Conservation (phyloP, 805 yeast species). For the Lipomyces starkeyi region DNA sequence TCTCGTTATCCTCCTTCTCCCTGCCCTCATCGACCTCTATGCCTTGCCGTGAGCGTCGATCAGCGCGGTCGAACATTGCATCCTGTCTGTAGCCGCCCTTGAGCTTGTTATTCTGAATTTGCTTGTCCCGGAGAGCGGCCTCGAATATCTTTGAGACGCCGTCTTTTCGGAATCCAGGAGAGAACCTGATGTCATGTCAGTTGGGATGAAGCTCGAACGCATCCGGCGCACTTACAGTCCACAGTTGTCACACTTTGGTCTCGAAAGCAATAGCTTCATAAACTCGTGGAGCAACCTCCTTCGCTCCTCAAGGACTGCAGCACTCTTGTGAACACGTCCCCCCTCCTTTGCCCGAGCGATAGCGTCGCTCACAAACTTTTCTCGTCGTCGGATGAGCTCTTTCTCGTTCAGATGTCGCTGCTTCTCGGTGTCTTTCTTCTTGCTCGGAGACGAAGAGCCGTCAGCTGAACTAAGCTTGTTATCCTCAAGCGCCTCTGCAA, state of each 20-base stretch:
- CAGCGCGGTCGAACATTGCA: constrained; percentile 56
- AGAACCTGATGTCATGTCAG: constrained; percentile 49
- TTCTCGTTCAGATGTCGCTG: constrained; percentile 49
- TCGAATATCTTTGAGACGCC: constrained; percentile 94
- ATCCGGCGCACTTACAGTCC: constrained; percentile 61
- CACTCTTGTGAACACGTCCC: constrained; percentile 70
- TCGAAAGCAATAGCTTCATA: constrained; percentile 70
- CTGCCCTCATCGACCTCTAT: constrained; percentile 15
- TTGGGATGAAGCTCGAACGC: not conserved
- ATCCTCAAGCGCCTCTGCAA: constrained; percentile 52
- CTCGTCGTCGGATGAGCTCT: constrained; percentile 61
- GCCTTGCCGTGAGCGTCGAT: constrained; percentile 19
- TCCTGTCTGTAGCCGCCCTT: constrained; percentile 79
- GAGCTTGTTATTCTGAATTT: constrained; percentile 76
- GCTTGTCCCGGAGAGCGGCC: constrained; percentile 81
- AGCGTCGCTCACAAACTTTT: constrained; percentile 69
- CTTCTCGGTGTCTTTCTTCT: constrained; percentile 48
- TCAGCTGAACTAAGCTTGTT: constrained; percentile 39
- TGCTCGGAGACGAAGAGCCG: constrained; percentile 40
- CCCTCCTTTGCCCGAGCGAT: constrained; percentile 63
- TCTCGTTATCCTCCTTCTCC: constrained; percentile 32
- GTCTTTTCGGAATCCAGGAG: constrained; percentile 93
- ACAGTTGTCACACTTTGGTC: constrained; percentile 95
- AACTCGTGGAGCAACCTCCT: constrained; percentile 70
- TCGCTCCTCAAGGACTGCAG: constrained; percentile 86